Conservation (phyloP, 352 stramenopile species). For the Globisporangium parvum region DNA sequence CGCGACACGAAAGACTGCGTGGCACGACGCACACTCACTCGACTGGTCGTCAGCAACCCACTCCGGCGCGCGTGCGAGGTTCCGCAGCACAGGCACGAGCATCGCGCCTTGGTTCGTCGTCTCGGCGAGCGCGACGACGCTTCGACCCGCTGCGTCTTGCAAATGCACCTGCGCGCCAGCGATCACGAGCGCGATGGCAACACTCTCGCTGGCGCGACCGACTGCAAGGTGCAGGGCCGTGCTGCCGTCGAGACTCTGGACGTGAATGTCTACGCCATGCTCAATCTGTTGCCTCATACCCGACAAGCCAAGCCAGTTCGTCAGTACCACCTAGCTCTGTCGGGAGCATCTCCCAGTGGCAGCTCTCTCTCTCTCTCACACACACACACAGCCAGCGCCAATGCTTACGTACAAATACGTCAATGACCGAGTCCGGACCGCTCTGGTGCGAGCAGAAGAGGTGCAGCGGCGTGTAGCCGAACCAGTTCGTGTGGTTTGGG, state of each 20-base stretch:
- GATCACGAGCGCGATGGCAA: conserved; percentile 65
- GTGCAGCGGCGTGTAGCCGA: conserved; percentile 81
- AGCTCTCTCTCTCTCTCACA: too few relatives aligned
- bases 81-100: conserved; percentile 76
- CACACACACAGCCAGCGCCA: too few relatives aligned
- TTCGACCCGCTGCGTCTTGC: conserved; percentile 72
- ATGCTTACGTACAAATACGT: conserved; percentile 70
- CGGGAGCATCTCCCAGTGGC: neutral
- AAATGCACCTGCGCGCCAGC: conserved; percentile 75
- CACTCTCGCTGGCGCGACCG: conserved; percentile 62
- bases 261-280: conserved; percentile 69
- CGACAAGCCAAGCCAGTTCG: neutral
- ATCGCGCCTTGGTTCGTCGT: conserved; percentile 75
- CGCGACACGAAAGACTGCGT: conserved; percentile 63
- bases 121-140: conserved; percentile 78
- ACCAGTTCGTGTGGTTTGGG: conserved; percentile 76
- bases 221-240: conserved; percentile 79
- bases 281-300: conserved; percentile 50
- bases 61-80: conserved; percentile 54
- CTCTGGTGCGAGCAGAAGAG: conserved; percentile 82
- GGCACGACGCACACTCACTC: conserved; percentile 68
- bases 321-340: neutral
- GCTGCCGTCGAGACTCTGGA: conserved; percentile 78
- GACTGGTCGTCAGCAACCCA: conserved; percentile 68
- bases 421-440: conserved; percentile 58